These are phyloP conservation scores for Tricholoma terreum DNA, from an alignment of 768 basidiomycete genomes.

Conservation along the genomic window DNA sequence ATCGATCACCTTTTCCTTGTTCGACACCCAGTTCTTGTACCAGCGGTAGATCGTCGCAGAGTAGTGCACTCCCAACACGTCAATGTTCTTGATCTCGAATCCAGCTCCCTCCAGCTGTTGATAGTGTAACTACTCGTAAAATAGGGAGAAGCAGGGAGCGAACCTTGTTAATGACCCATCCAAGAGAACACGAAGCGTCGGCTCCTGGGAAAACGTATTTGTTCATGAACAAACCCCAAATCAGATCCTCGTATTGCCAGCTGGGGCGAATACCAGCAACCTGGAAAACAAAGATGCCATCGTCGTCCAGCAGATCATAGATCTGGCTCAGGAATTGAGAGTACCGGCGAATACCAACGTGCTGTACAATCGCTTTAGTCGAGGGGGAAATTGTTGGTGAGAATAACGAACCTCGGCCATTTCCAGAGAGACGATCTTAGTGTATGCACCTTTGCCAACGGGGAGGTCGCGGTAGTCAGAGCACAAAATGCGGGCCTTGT, in stretches of 20 bases:
- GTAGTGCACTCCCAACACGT: conserved; percentile 97
- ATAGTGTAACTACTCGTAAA: neutral
- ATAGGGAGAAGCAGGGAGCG: neutral
- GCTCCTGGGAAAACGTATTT: conserved; percentile 99
- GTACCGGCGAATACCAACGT: conserved; percentile 95
- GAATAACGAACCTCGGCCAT: conserved; percentile 82
- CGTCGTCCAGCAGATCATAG: conserved; percentile 90
- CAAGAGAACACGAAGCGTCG: conserved; percentile 92
- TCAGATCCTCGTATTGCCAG: conserved; percentile 99
- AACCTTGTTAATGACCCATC: conserved; percentile 81
- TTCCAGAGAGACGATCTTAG: conserved; percentile 94
- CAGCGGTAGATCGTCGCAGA: conserved; percentile 86
- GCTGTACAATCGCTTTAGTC: conserved; percentile 39
- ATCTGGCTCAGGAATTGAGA: conserved; percentile 85
- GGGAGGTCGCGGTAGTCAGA: conserved; percentile 92
- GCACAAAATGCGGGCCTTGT: conserved; percentile 87
- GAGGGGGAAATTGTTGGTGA: neutral
- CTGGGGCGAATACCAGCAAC: conserved; percentile 92
- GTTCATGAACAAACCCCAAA: conserved; percentile 98
- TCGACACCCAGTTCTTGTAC: conserved; percentile 97
- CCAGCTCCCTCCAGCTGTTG: conserved; percentile 80
- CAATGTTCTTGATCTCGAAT: conserved; percentile 95
- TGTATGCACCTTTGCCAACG: conserved; percentile 66
- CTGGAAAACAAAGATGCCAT: conserved; percentile 93
- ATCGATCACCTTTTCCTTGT: conserved; percentile 84